These are phyloP conservation scores for Phylloporus arenicola DNA, from an alignment of 768 basidiomycete genomes.

Conservation along the genomic window DNA sequence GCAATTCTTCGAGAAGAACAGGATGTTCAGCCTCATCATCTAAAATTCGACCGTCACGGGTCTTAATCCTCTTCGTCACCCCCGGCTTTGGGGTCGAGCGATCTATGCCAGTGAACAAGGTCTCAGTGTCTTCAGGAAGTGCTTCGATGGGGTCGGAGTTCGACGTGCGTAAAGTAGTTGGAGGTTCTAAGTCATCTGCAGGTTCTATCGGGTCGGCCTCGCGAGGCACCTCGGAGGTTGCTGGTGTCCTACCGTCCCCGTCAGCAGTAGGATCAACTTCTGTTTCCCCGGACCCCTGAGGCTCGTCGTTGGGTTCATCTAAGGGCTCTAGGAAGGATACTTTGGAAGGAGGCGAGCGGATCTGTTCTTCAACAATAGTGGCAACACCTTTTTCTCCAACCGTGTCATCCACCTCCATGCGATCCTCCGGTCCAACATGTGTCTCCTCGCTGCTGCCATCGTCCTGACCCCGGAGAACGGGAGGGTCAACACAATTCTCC, in stretches of 20 bases:
- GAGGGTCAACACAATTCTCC: slow-evolving; percentile 2
- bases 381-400: not conserved
- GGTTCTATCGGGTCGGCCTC: slow-evolving; percentile 41
- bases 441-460: slow-evolving; percentile 15
- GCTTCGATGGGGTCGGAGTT: slow-evolving; percentile 31
- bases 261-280: slow-evolving; percentile 14
- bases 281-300: slow-evolving; percentile 2
- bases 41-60: slow-evolving; percentile 33
- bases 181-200: slow-evolving; percentile 32
- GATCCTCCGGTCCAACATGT: slow-evolving; percentile 18
- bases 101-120: not conserved
- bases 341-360: not conserved
- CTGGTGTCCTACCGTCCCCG: not conserved
- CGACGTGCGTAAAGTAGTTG: slow-evolving; percentile 2
- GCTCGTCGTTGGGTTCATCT: not conserved
- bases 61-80: slow-evolving; percentile 39
- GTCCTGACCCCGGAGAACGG: not conserved
- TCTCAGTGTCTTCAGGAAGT: slow-evolving; percentile 2
- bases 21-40: slow-evolving; percentile 21
- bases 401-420: slow-evolving; percentile 10
- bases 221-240: not conserved
- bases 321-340: not conserved
- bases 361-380: not conserved
- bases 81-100: slow-evolving; percentile 29
- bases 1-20: slow-evolving; percentile 18